Evolutionary conservation across 176 grass and related monocot genomes (phyloP).

Genomic region (Poa annua): DNA sequence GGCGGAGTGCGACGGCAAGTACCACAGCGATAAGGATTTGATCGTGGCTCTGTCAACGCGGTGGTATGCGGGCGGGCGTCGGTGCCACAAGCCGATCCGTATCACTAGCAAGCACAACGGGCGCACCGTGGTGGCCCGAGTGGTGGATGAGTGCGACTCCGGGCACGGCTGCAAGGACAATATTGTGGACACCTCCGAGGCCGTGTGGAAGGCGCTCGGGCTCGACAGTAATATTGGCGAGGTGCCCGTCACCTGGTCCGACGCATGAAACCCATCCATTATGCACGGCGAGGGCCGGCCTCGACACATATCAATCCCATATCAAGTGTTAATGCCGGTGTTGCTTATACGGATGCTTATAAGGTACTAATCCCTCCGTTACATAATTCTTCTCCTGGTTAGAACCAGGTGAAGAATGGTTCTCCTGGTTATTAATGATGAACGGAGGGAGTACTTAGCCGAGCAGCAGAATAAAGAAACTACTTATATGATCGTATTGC

Average conservation of each 20-base stretch:
- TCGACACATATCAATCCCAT: neutral
- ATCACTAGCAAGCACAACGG: neutral
- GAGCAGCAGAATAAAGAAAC: neutral
- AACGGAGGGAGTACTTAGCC: no score
- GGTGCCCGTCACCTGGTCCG: slow-evolving; percentile 50
- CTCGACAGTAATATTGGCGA: slow-evolving; percentile 47
- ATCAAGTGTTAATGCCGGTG: slow-evolving; percentile 3
- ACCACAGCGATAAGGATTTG: slow-evolving; percentile 45
- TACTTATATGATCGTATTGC: neutral
- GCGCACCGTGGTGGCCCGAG: slow-evolving; percentile 30
- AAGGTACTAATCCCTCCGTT: neutral
- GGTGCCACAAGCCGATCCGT: slow-evolving; percentile 46
- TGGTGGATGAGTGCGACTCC: slow-evolving; percentile 50
- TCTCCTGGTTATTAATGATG: no score
- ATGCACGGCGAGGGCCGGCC: neutral
- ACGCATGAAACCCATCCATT: slow-evolving; percentile 28
- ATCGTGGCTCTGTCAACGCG: slow-evolving; percentile 46
- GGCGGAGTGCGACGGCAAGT: slow-evolving; percentile 40
- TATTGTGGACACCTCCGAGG: slow-evolving; percentile 45
- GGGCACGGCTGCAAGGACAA: slow-evolving; percentile 18
- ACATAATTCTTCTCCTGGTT: no score
- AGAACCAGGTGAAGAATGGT: no score
- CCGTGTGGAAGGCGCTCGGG: slow-evolving; percentile 55
- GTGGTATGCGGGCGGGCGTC: slow-evolving; percentile 27
- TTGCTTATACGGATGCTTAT: neutral